Evolutionary conservation across 306 rosid species (phyloP), one percentile per base, ranked within the genome.

Genomic region (Quercus alba): DNA sequence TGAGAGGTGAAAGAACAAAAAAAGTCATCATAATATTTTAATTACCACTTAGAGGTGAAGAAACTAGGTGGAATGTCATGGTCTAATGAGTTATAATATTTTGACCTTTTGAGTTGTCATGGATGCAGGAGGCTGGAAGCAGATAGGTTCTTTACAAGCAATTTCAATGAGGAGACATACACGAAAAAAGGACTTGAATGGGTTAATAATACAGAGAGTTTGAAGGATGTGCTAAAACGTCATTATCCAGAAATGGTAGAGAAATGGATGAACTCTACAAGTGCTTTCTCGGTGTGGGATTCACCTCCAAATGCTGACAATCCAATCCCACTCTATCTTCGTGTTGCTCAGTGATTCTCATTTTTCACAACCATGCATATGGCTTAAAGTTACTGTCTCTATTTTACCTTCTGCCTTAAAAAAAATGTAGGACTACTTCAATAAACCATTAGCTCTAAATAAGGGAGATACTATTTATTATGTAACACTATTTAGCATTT

Each of bases 251-350:
- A 85, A 83, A 84, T 90, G 83, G 83, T 87, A 20, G 11, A 77
- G 0, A 86, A 83, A 46, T 90, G 92, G 94, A 79, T 90, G 78
- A 90, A 88, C 70, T 74, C 82, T 70, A 80, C 89, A 0, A 90
- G 91, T 76, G 90, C 92, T 0, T 90, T 90, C 70, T 88, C 94
- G 1, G 94, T 90, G 30, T 90, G 94, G 94, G 90, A 90, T 51
- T 77, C 87, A 8, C n/a, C 80, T 0, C 87, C 89, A 3, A 76
- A 76, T 26, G 0, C 78, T n/a, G 70, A 15, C 26, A 85, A 85
- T 41, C 89, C 58, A 23, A 35, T 86, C 73, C 92, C 92, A 7
- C 18, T 88, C 2, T 88, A 86, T 59, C 19, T 88, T 33, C 92
- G 90, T 18, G 4, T 77, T 68, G 87, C 89, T 3, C 35, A 18